Base-by-base conservation (phyloP, 257 asterid genomes). In the Primulina eburnea region DNA sequence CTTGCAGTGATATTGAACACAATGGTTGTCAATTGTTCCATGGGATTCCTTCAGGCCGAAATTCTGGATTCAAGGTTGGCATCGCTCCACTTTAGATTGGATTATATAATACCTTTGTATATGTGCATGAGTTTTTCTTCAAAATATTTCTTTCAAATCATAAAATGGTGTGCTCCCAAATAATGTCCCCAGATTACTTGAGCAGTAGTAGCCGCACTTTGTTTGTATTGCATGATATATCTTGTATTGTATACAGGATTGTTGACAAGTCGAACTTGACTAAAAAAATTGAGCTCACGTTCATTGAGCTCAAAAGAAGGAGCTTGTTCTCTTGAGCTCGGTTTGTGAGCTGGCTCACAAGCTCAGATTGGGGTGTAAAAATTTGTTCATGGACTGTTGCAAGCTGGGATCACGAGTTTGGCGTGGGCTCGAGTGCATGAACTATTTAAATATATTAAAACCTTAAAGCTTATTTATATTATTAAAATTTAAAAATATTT, bases 1-100 rank as follows among this genome's bases (percentile, higher is more conserved):
- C 62, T 75, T 80, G 32, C 93, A 94, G 97, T 83, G 92, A 91
- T 35, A 72, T 94, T 38, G 91, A 84, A 82, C 99, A 94, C 80
- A 82, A 83, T 81, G 82, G 74, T 68, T 85, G 92, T 73, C 87
- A 81, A 63, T 71, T 94, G 67, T 94, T 94, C 74, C 81, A 83
- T 66, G 97, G 85, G 55, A 87, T 94, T 58, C 97, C 99, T 52
- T 85, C 95, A 40, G 99, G 95, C 71, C 79, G 58, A 57, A 82
- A 81, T 82, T 90, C 96, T 18, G 96, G 90, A 80, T 91, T 94
- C 77, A 94, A 94, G 97, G 99, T 94, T 67, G 79, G 84, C 34
- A 17, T 68, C 71, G 29, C 18, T 11, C 37, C 28, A 37, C 59
- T 9, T 20, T 38, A 38, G 20, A 6, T 38, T 55, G 18, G 8